These are phyloP conservation scores for Aspergillus jensenii DNA, from an alignment of 2,329 filamentous ascomycete genomes.

Conservation along the genomic window DNA sequence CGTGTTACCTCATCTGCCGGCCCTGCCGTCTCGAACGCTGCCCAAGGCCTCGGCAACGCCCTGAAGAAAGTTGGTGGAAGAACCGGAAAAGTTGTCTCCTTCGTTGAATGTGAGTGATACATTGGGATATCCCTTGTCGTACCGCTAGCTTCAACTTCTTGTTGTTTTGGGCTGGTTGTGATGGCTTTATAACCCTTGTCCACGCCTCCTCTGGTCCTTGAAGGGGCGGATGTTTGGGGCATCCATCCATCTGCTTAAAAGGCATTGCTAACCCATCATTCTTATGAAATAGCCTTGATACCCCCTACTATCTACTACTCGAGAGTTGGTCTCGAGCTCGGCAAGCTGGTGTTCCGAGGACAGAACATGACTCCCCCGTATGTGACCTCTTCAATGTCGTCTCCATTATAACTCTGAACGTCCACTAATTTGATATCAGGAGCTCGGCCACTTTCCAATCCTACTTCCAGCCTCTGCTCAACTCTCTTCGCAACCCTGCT, in stretches of 20 bases:
- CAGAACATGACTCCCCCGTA: constrained; percentile 96
- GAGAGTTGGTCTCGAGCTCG: constrained; percentile 81
- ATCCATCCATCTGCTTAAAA: neutral
- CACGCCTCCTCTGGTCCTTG: neutral
- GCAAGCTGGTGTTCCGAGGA: constrained; percentile 80
- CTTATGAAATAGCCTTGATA: constrained; percentile 66
- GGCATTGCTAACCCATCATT: constrained; percentile 23
- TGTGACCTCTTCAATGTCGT: constrained; percentile 43
- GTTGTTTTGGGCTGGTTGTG: neutral
- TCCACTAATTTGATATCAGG: constrained; percentile 48
- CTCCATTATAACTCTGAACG: neutral
- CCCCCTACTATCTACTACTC: constrained; percentile 90
- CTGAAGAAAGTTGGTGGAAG: constrained; percentile 78
- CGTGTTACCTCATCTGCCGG: constrained; percentile 78
- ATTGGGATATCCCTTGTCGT: constrained; percentile 4
- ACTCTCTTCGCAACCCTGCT: constrained; percentile 69
- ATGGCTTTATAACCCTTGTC: neutral
- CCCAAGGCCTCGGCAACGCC: constrained; percentile 64
- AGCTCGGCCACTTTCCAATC: constrained; percentile 78
- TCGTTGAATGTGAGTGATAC: constrained; percentile 75
- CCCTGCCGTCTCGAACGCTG: constrained; percentile 71
- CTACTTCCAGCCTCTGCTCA: constrained; percentile 76
- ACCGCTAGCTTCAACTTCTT: neutral
- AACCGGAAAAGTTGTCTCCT: constrained; percentile 73
- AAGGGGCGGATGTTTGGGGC: constrained; percentile 3